Percentiles rank a stretch among this genome's conserved stretches.
Conservation (phyloP, 495 filamentous ascomycete species). For the Lasiosphaeria miniovina region DNA sequence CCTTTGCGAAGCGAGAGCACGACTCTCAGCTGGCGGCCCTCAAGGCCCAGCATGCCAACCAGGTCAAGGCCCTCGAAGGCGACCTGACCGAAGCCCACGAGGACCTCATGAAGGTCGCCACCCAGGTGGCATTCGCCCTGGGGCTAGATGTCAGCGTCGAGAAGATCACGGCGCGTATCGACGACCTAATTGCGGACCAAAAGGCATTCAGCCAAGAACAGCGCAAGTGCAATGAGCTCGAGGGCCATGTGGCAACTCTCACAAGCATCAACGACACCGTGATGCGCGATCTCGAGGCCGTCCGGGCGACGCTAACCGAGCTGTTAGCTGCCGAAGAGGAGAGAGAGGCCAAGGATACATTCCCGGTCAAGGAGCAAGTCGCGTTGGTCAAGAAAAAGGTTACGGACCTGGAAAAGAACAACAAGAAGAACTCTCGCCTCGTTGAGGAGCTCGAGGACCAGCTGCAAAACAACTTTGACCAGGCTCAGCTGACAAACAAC, state of each 20-base stretch:
- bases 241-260: slow-evolving; percentile 46
- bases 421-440: slow-evolving; percentile 80
- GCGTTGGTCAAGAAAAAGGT: slow-evolving; percentile 72
- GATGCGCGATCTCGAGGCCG: slow-evolving; percentile 52
- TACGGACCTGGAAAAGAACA: slow-evolving; percentile 57
- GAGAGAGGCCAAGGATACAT: slow-evolving; percentile 44
- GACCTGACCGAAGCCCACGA: slow-evolving; percentile 70
- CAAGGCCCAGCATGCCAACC: slow-evolving; percentile 55
- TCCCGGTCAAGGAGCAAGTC: slow-evolving; percentile 64
- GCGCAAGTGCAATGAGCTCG: slow-evolving; percentile 51
- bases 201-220: slow-evolving; percentile 53
- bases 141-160: slow-evolving; percentile 54
- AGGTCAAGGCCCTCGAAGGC: slow-evolving; percentile 58
- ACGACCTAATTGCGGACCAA: slow-evolving; percentile 47
- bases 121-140: slow-evolving; percentile 51
- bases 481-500: slow-evolving; percentile 81
- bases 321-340: slow-evolving; percentile 41
- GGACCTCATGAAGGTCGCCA: slow-evolving; percentile 62
- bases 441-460: slow-evolving; percentile 97
- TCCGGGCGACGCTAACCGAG: slow-evolving; percentile 44
- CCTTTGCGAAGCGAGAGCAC: slow-evolving; percentile 37
- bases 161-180: slow-evolving; percentile 53
- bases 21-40: slow-evolving; percentile 44
- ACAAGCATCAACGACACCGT: slow-evolving; percentile 53
- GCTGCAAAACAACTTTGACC: slow-evolving; percentile 89